phyloP scores from a whole-genome alignment of 192 early-diverging fungal genomes.

The Backusella morwellensis region DNA sequence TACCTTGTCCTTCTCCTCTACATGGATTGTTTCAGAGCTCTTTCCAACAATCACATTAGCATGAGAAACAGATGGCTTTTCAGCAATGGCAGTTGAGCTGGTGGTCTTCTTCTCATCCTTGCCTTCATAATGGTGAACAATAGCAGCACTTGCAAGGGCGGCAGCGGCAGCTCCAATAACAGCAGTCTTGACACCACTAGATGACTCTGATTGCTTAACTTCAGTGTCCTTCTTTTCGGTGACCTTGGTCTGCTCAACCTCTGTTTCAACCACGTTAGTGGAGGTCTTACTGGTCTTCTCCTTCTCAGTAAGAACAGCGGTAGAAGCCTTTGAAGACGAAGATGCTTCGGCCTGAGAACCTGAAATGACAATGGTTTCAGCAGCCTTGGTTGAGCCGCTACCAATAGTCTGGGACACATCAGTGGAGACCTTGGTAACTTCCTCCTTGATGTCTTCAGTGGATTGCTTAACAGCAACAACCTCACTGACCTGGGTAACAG shows the following conservation, averaged over 20 bases:
- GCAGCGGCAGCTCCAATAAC: conserved; percentile 18
- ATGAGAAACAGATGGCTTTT: conserved; percentile 4
- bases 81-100: background rate
- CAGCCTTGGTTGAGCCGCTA: background rate
- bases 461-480: background rate
- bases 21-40: background rate
- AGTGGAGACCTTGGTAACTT: background rate
- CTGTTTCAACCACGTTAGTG: background rate
- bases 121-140: conserved; percentile 12
- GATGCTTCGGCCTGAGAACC: background rate
- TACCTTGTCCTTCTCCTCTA: background rate
- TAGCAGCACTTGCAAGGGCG: conserved; percentile 8
- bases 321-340: background rate
- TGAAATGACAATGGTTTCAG: background rate
- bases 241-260: conserved; percentile 5
- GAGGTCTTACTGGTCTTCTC: background rate
- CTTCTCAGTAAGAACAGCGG: background rate
- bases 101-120: conserved; percentile 14
- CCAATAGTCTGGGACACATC: background rate
- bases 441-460: background rate
- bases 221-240: background rate
- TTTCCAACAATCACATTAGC: conserved; percentile 8
- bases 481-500: background rate
- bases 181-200: background rate
- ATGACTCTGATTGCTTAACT: background rate